Base-by-base conservation (phyloP, 2,329 filamentous ascomycete species). In the Talaromyces albobiverticillius region DNA sequence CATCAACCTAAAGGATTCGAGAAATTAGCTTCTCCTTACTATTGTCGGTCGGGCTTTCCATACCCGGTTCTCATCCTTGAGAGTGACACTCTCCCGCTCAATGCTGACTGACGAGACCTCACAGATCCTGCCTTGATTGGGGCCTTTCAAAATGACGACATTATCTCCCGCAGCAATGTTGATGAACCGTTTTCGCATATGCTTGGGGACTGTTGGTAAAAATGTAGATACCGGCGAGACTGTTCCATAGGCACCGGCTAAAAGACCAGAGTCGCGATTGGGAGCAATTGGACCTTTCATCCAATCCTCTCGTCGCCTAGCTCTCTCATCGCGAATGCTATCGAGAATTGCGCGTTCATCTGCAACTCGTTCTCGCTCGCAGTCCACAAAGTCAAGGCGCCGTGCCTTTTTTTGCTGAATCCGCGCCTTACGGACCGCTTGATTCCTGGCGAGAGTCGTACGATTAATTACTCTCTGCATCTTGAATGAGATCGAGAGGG, bases 81-180 rank as follows among this genome's bases (percentile, higher is more conserved):
- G 73, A n/a, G 73, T 77, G 43, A 90, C 76, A 58, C 80, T 79
- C 57, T 83, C 85, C 43, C 72, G 75, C 10, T 79, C 71, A 4
- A 66, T 58, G 60, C 83, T 74, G 43, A 95, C 76, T 1, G 76
- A 69, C 56, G 69, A 71, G 42, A 97, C 82, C n/a, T 76, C 75
- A 48, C 89, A 89, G 71, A 99, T 94, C 75, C 87, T 89, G 64
- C 91, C 91, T 75, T 86, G 88, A 65, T 94, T 88, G 32, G 80
- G 81, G 8, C 93, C 92, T 57, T 87, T 83, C 51, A 90, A 74
- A 55, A 97, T 75, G 51, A 93, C 89, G 29, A 96, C 91, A 56
- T 94, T 82, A 72, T 97, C 94, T 6, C 86, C 85, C 3, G 74
- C 66, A 22, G 79, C 81, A 55, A 92, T 75, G 60, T 84, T 87